Base-by-base conservation (phyloP, 1,139 yeast genomes). In the Yamadazyma spencermartinsiae region DNA sequence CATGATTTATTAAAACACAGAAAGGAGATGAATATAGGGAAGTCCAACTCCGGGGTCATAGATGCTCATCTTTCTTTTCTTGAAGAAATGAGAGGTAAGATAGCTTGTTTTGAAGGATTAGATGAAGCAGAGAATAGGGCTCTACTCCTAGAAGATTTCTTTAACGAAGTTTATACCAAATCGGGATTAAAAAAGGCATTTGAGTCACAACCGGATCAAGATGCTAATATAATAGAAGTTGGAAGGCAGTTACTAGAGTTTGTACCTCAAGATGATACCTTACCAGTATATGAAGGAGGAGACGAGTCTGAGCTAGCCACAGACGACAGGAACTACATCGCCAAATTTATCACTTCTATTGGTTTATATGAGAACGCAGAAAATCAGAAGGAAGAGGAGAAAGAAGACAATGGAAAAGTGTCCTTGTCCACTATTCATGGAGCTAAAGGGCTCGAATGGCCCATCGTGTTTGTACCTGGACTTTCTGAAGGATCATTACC, bases 391-490 rank as follows among this genome's bases (percentile, higher is more conserved):
- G 36, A 48, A 9, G 54, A 51, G 16, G 26, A 36, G 1, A 39
- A 42, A 13, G 44, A 42, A 18, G 38, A 44, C 6, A 38, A 41
- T 2, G 59, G 62, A 2, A 61, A 58, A 40, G 72, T 77, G 0
- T 55, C 75, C 36, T 36, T 74, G 1, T 82, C 90, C 0, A 92
- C 98, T 0, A 84, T 92, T 11, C 98, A 92, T 58, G 88, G 90
- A 0, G 80, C 98, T 2, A 92, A 92, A 55, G 98, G 98, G 1
- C 67, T 89, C 4, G 98, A 92, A 58, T 92, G 98, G 98, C 92
- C 95, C 0, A 77, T 86, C 4, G 97, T 92, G 0, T 86, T 88
- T 54, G 75, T 88, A 10, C 90, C 95, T 0, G 82, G 85, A 0
- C 62, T 85, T 19, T 68, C 77, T 12, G 86, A 83, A 35, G 80